Conservation (phyloP, 208 protist species). For the Phytomonas francai region DNA sequence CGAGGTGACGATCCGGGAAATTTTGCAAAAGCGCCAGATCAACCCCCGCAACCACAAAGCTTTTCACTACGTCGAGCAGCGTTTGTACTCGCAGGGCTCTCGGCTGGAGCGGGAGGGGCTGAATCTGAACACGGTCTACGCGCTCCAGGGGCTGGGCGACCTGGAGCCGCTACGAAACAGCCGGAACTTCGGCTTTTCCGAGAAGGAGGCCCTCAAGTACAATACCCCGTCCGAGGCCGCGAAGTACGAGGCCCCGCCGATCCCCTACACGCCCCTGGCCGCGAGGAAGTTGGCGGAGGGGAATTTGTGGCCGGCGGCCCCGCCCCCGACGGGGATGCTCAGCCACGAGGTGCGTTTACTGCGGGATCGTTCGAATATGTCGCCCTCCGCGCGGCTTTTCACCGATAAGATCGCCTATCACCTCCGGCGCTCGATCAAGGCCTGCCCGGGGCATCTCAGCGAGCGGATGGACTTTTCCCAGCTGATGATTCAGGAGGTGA, state of each 20-base stretch:
- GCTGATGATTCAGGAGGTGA: constrained; percentile 82
- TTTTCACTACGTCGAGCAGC: constrained; percentile 73
- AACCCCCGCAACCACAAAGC: constrained; percentile 40
- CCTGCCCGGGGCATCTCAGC: constrained; percentile 74
- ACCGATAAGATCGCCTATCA: constrained; percentile 81
- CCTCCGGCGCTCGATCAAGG: constrained; percentile 73
- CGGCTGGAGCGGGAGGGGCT: constrained; percentile 76
- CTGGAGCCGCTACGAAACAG: constrained; percentile 81
- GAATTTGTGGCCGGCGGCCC: constrained; percentile 80
- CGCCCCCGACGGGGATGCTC: constrained; percentile 68
- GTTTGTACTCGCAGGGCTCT: constrained; percentile 66
- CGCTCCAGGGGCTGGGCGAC: constrained; percentile 85
- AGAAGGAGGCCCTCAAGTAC: constrained; percentile 73
- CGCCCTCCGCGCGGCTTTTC: constrained; percentile 67
- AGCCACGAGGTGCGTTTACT: constrained; percentile 73
- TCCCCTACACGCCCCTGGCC: constrained; percentile 73
- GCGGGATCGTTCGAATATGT: constrained; percentile 81
- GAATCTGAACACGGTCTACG: constrained; percentile 79
- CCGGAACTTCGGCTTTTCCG: constrained; percentile 74
- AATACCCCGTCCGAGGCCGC: constrained; percentile 47
- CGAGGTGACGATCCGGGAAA: constrained; percentile 52
- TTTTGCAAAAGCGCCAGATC: constrained; percentile 38
- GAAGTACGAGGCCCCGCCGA: constrained; percentile 66
- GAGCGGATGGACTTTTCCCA: constrained; percentile 89
- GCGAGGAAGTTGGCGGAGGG: constrained; percentile 81